Base-by-base conservation (phyloP, 371 early-diverging fungal species). In the Edhazardia aedis region DNA sequence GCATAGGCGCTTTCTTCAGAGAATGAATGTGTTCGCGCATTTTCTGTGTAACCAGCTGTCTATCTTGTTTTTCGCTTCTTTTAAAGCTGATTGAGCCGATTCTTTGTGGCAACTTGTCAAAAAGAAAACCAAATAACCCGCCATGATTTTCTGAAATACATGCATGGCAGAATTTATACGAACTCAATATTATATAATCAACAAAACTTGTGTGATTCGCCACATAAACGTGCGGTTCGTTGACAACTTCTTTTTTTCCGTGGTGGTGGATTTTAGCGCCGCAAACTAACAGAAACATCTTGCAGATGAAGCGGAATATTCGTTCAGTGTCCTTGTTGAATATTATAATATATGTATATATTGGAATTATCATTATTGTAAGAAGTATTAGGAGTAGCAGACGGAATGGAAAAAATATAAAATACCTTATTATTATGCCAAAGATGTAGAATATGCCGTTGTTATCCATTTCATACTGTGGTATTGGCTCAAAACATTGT, bases 121-220 rank as follows among this genome's bases (percentile, higher is more conserved):
- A 78, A 44, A 83, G 73, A 58, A 78, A 79, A 0, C 80, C 79
- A 70, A 80, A 70, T 1, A 69, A 33, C 0, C 76, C 77, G 2
- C 63, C 63, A 53, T 82, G 82, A 38, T 67, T 74, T 56, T 82
- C 81, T 54, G 82, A 78, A 3, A 84, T 76, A 12, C 77, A 77
- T 23, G 83, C 82, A 61, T 82, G 80, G 12, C 80, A 79, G 60
- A 78, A 81, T 50, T 73, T 75, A 56, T 83, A 63, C 23, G 79
- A 78, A 61, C 78, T 75, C 27, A 83, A 62, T 14, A 83, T 65
- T 46, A 84, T 68, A 62, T 79, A 83, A 60, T 84, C 85, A 22
- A 84, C 65, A 73, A 82, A 79, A 19, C 79, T 79, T 0, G 83
- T 84, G 62, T 84, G 85, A 62, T 84, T 84, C 21, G 78, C 50